phyloP scores from a whole-genome alignment of 1,139 yeast genomes.

The Suhomyces bolitotheri region DNA sequence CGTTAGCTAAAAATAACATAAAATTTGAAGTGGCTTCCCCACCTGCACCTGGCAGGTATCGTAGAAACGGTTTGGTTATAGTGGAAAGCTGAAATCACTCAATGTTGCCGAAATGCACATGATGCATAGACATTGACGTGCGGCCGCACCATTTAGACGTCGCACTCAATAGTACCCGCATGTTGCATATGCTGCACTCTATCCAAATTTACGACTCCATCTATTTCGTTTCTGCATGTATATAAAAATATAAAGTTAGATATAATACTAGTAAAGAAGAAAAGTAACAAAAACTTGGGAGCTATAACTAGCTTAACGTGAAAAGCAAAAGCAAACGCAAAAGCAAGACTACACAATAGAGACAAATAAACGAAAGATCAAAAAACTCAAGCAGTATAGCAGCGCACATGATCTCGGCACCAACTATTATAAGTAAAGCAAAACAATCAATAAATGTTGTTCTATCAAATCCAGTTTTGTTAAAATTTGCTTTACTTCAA shows the following conservation, averaged over 20 bases:
- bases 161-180: too few species aligned
- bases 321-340: slow-evolving; percentile 4
- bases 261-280: slow-evolving; percentile 13
- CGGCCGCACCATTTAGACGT: slow-evolving; percentile 6
- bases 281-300: slow-evolving; percentile 9
- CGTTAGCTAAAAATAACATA: too few species aligned
- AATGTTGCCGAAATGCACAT: slow-evolving; percentile 5
- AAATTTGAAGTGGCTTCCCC: too few species aligned
- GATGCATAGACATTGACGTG: slow-evolving; percentile 8
- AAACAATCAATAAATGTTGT: slow-evolving; percentile 5
- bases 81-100: too few species aligned
- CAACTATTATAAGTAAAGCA: neutral
- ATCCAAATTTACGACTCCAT: neutral
- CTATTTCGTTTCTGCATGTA: neutral
- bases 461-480: slow-evolving; percentile 9
- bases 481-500: too few species aligned
- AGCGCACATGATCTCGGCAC: neutral
- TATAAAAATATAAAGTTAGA: slow-evolving; percentile 9
- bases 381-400: neutral
- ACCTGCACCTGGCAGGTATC: too few species aligned
- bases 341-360: too few species aligned
- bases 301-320: slow-evolving; percentile 1
- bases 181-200: too few species aligned
- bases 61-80: too few species aligned
- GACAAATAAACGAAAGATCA: slow-evolving; percentile 2